phyloP scores from a whole-genome alignment of 441 rosid species.

The Mallotus japonicus region DNA sequence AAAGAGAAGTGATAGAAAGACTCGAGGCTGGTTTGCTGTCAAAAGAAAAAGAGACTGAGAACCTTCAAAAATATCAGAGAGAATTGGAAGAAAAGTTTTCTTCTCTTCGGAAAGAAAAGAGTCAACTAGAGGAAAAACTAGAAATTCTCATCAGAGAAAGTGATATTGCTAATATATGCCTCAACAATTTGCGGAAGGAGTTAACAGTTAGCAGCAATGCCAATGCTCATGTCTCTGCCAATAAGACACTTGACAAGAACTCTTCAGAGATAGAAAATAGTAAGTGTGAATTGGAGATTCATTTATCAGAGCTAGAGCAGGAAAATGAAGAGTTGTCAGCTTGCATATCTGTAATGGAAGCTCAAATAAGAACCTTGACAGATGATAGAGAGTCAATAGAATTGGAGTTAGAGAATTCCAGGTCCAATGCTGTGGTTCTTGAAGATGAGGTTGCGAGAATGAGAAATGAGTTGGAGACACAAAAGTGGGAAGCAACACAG shows the following conservation, averaged over 20 bases:
- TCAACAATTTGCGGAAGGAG: constrained; percentile 43
- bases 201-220: constrained; percentile 31
- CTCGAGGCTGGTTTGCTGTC: constrained; percentile 36
- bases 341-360: constrained; percentile 37
- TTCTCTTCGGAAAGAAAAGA: constrained; percentile 38
- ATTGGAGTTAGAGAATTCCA: constrained; percentile 34
- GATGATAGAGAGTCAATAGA: constrained; percentile 35
- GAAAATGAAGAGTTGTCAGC: constrained; percentile 40
- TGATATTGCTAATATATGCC: constrained; percentile 37
- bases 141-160: constrained; percentile 35
- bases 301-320: constrained; percentile 30
- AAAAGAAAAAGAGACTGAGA: constrained; percentile 42
- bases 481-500: constrained; percentile 23
- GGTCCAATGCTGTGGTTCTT: constrained; percentile 28
- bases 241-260: constrained; percentile 38
- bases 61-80: constrained; percentile 26
- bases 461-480: constrained; percentile 31
- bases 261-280: constrained; percentile 39
- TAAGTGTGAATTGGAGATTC: constrained; percentile 35
- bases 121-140: constrained; percentile 40
- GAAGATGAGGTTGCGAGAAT: constrained; percentile 35
- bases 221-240: constrained; percentile 43
- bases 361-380: constrained; percentile 34
- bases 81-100: constrained; percentile 38
- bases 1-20: constrained; percentile 28